phyloP scores from a whole-genome alignment of 352 stramenopile species.

The Globisporangium carolinianum region DNA sequence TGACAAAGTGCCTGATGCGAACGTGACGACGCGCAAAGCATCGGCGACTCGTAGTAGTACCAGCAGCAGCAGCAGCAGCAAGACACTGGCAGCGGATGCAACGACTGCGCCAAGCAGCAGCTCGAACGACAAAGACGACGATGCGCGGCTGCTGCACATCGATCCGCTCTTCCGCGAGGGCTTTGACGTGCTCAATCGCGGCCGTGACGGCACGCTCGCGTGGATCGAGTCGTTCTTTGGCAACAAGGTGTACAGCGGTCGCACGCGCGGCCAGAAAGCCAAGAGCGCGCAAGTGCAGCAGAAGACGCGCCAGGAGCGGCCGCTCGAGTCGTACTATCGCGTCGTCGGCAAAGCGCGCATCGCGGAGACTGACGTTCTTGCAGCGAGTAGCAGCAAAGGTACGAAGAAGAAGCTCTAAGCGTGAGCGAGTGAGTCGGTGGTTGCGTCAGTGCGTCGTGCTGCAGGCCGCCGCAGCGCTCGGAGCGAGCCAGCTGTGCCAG shows the following conservation, averaged over 20 bases:
- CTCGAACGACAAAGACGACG: slow-evolving; percentile 5
- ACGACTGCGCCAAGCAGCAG: background rate
- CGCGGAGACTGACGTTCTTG: background rate
- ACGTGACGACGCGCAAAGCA: slow-evolving; percentile 9
- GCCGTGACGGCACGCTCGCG: slow-evolving; percentile 59
- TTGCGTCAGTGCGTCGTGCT: background rate
- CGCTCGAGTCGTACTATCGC: slow-evolving; percentile 72
- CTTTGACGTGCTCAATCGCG: slow-evolving; percentile 73
- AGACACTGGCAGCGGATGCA: background rate
- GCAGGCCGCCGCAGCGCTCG: background rate
- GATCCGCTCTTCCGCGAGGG: slow-evolving; percentile 77
- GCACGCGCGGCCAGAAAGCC: slow-evolving; percentile 63
- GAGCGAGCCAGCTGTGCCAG: background rate
- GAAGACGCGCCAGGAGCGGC: slow-evolving; percentile 32
- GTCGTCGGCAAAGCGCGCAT: slow-evolving; percentile 52
- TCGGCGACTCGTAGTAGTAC: no score
- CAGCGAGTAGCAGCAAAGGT: background rate
- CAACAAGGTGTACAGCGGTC: slow-evolving; percentile 46
- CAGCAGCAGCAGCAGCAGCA: background rate
- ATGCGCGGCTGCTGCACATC: slow-evolving; percentile 30
- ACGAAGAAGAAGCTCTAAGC: background rate
- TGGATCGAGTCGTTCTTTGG: slow-evolving; percentile 75
- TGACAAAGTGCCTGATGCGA: slow-evolving; percentile 18
- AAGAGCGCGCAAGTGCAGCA: slow-evolving; percentile 21
- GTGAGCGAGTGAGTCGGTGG: background rate